Percentiles rank a stretch among this genome's conserved stretches.
These are phyloP conservation scores for Trichosanthes truncata DNA, from an alignment of 306 rosid species.

Conservation along the genomic window DNA sequence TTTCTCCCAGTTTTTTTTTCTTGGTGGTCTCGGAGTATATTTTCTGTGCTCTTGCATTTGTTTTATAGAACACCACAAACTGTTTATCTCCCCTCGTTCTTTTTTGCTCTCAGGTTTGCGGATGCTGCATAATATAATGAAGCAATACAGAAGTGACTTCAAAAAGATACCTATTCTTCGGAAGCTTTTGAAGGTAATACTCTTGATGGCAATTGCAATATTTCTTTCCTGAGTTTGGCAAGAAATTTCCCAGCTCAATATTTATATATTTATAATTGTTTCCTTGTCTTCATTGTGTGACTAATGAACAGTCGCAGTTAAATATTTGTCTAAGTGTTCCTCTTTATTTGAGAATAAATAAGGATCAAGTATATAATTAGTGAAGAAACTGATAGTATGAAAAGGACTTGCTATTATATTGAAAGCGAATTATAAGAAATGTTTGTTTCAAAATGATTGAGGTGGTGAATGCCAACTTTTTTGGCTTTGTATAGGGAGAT, in stretches of 20 bases:
- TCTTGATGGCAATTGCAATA: background rate
- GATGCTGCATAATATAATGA: constrained; percentile 94
- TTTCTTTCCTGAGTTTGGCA: constrained; percentile 12
- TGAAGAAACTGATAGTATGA: background rate
- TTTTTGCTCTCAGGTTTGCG: constrained; percentile 58
- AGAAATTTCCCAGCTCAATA: background rate
- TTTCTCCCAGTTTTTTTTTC: background rate
- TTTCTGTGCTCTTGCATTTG: background rate
- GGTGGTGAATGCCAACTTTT: background rate
- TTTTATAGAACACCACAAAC: background rate
- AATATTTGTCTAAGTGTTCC: background rate
- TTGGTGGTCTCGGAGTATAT: background rate
- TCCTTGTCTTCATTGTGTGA: background rate
- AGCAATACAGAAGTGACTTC: constrained; percentile 79
- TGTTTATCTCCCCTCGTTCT: background rate
- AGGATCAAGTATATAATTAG: background rate
- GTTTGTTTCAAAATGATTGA: background rate
- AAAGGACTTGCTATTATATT: background rate
- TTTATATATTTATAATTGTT: background rate
- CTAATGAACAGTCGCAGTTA: background rate
- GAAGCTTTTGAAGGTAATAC: constrained; percentile 87
- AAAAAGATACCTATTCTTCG: constrained; percentile 95
- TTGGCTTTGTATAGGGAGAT: background rate
- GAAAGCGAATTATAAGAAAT: background rate
- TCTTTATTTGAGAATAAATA: background rate